Conservation (phyloP, 1,284 basidiomycete species). For the Pulveroboletus sp. region DNA sequence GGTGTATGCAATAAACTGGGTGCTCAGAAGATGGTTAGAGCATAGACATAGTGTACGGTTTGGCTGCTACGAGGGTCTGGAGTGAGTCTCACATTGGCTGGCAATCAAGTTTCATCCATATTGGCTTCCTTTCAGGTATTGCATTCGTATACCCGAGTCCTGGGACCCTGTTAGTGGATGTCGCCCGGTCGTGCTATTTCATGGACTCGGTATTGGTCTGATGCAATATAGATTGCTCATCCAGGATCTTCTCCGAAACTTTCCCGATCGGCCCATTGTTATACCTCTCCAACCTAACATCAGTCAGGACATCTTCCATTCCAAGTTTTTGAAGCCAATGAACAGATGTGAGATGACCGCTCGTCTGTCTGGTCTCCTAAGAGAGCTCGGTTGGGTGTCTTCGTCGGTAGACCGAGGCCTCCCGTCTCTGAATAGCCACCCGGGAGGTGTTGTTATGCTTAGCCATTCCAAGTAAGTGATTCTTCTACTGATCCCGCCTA, state of each 20-base stretch:
- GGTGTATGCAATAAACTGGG: conserved; percentile 53
- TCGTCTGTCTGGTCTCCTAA: conserved; percentile 57
- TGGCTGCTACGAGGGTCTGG: conserved; percentile 52
- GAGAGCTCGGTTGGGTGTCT: conserved; percentile 62
- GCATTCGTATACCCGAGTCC: conserved; percentile 62
- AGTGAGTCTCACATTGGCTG: conserved; percentile 43
- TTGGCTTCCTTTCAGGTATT: conserved; percentile 48
- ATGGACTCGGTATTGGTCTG: conserved; percentile 83
- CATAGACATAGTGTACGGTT: conserved; percentile 47
- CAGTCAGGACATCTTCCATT: conserved; percentile 80
- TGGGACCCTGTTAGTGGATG: conserved; percentile 57
- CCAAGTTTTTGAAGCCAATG: conserved; percentile 68
- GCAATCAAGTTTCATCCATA: not conserved
- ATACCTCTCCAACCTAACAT: conserved; percentile 82
- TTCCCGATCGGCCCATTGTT: conserved; percentile 72
- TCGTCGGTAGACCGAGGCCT: conserved; percentile 16
- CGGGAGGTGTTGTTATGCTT: conserved; percentile 64
- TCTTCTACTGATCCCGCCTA: not conserved
- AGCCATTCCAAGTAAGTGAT: conserved; percentile 82
- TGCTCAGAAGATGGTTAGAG: conserved; percentile 44
- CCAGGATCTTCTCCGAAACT: conserved; percentile 44
- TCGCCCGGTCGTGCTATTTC: conserved; percentile 79
- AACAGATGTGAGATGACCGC: conserved; percentile 55
- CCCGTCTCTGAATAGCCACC: not conserved
- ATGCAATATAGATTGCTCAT: conserved; percentile 60